These are phyloP conservation scores for Brasilioporus rufonigricans DNA, from an alignment of 768 basidiomycete species.

Conservation along the genomic window DNA sequence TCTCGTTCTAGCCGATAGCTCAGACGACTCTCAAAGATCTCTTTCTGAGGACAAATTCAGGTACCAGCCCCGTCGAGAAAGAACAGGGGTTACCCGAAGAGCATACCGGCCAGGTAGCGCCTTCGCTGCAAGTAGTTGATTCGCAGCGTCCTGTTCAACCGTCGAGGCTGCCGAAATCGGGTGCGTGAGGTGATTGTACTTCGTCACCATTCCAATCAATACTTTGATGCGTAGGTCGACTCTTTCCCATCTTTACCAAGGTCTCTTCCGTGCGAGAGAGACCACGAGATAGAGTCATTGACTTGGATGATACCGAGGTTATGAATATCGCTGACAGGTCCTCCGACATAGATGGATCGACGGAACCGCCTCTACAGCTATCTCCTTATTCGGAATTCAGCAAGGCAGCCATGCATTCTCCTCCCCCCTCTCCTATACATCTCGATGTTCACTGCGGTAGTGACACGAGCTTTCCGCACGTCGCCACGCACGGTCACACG, in stretches of 20 bases:
- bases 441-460: neutral
- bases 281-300: neutral
- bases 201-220: neutral
- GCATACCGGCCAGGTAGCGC: neutral
- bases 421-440: slow-evolving; percentile 5
- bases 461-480: slow-evolving; percentile 11
- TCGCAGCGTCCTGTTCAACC: neutral
- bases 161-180: slow-evolving; percentile 7
- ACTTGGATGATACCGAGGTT: slow-evolving; percentile 16
- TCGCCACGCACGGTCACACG: neutral
- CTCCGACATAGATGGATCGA: slow-evolving; percentile 14
- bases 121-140: neutral
- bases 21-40: slow-evolving; percentile 30
- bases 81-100: neutral
- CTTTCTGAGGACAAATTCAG: slow-evolving; percentile 19
- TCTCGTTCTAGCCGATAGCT: slow-evolving; percentile 8
- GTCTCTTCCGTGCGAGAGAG: slow-evolving; percentile 1
- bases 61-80: neutral
- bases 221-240: slow-evolving; percentile 14
- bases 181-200: slow-evolving; percentile 16
- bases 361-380: slow-evolving; percentile 8
- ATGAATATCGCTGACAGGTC: slow-evolving; percentile 20
- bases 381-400: slow-evolving; percentile 12
- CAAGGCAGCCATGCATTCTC: slow-evolving; percentile 5
- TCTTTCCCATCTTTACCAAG: slow-evolving; percentile 29